Conservation (phyloP, 306 rosid species). For the Corylus americana region DNA sequence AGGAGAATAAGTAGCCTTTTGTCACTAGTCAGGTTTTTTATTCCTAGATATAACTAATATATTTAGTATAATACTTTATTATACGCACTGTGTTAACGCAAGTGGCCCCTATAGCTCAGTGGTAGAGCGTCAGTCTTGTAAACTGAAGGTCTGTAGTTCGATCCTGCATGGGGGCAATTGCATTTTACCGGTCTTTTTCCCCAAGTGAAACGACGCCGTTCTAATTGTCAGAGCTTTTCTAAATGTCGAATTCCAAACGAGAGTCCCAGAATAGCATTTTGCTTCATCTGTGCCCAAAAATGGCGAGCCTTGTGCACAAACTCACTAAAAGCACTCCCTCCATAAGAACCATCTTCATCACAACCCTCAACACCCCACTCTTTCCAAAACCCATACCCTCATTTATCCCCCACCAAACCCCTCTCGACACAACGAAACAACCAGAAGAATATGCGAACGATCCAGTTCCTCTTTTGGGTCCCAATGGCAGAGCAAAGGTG, state of each 20-base stretch:
- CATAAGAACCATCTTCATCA: conserved; percentile 5
- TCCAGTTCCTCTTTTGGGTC: conserved; percentile 11
- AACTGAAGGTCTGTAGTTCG: conserved; percentile 60
- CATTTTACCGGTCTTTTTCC: not conserved
- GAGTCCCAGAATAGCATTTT: not conserved
- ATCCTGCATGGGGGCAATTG: conserved; percentile 50
- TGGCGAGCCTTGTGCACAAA: conserved; percentile 36
- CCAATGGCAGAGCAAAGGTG: not conserved
- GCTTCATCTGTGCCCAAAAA: conserved; percentile 12
- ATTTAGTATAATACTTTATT: not conserved
- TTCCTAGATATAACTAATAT: too few species aligned
- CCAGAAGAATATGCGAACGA: not conserved
- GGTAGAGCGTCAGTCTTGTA: conserved; percentile 61
- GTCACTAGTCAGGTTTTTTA: too few species aligned
- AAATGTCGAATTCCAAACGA: not conserved
- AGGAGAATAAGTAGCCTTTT: not conserved
- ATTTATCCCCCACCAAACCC: conserved; percentile 8
- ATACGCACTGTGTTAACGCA: not conserved
- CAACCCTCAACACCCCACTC: conserved; percentile 13
- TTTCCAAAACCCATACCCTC: conserved; percentile 9
- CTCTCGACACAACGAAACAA: conserved; percentile 5
- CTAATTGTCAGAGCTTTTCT: not conserved
- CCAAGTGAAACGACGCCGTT: conserved; percentile 3
- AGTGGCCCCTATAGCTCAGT: conserved; percentile 53
- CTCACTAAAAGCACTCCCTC: conserved; percentile 27